A percentile compares a stretch with the other conserved stretches of the same genome.
Evolutionary conservation across 176 grass and related monocot genomes (phyloP).

Genomic region (Dendrocalamus sinicus): DNA sequence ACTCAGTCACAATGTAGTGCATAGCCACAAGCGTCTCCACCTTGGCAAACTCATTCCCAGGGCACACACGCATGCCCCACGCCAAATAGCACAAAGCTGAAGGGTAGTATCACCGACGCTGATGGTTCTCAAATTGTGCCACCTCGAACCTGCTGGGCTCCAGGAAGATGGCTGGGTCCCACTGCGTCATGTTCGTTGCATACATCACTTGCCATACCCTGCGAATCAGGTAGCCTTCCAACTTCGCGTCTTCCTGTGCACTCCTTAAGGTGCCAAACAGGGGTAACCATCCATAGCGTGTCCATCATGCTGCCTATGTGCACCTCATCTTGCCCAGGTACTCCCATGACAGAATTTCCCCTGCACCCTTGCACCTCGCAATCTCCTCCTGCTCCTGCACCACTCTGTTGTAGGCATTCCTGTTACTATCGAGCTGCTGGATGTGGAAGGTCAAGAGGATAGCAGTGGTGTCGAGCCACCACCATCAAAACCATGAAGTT

Average conservation of each 20-base stretch:
- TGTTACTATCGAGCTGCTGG: no score
- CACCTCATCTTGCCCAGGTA: no score
- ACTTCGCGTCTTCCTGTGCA: conserved; percentile 14
- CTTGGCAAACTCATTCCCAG: conserved; percentile 45
- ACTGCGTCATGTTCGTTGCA: conserved; percentile 25
- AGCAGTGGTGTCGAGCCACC: no score
- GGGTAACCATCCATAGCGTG: no score
- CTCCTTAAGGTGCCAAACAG: no score
- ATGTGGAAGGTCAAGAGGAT: no score
- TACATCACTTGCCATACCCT: conserved; percentile 45
- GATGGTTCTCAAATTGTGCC: conserved; percentile 27
- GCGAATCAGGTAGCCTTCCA: conserved; percentile 38
- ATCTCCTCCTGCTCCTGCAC: no score
- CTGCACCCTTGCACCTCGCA: no score
- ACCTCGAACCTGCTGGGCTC: conserved; percentile 48
- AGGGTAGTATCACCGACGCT: conserved; percentile 27
- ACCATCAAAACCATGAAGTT: no score
- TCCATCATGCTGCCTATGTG: no score
- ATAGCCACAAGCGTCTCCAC: conserved; percentile 28
- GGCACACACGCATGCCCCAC: conserved; percentile 42
- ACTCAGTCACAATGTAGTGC: conserved; percentile 39
- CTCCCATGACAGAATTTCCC: no score
- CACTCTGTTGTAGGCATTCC: no score
- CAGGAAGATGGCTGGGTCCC: conserved; percentile 40
- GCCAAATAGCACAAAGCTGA: conserved; percentile 42